Evolutionary conservation across 129 eudicot species (phyloP).

Genomic region (Tagetes erecta): DNA sequence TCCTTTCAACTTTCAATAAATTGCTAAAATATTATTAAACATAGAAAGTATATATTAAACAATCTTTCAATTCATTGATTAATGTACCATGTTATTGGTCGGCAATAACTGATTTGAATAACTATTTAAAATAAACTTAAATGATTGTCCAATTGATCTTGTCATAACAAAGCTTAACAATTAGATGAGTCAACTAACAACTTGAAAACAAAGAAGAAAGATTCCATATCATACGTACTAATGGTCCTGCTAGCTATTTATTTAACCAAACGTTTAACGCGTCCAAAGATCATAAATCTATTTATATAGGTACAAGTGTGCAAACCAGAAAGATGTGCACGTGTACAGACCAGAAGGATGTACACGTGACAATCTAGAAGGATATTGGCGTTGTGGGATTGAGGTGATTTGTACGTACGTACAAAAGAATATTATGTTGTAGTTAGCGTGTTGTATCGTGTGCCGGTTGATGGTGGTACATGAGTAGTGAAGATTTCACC

Average conservation of each 20-base stretch:
- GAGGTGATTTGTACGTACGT: background rate
- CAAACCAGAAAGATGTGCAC: background rate
- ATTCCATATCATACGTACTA: conserved; percentile 21
- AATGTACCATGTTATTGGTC: conserved; percentile 44
- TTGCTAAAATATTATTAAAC: background rate
- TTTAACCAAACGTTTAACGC: conserved; percentile 6
- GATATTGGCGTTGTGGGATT: background rate
- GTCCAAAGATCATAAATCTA: background rate
- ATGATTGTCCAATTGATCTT: conserved; percentile 26
- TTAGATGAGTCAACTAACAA: conserved; percentile 39
- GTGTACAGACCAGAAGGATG: background rate
- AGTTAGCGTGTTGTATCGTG: background rate
- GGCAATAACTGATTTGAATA: conserved; percentile 32
- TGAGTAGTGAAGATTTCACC: background rate
- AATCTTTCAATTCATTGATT: conserved; percentile 35
- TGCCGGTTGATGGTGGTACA: conserved; percentile 12
- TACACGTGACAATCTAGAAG: background rate
- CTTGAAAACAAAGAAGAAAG: conserved; percentile 35
- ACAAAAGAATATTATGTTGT: background rate
- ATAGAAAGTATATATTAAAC: conserved; percentile 16
- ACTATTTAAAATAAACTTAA: conserved; percentile 11
- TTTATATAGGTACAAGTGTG: background rate
- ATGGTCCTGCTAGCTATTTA: conserved; percentile 25
- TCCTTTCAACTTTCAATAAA: background rate
- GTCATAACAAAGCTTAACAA: conserved; percentile 28